These are phyloP conservation scores for Cynanchum wilfordii DNA, from an alignment of 257 asterid species.

Conservation along the genomic window DNA sequence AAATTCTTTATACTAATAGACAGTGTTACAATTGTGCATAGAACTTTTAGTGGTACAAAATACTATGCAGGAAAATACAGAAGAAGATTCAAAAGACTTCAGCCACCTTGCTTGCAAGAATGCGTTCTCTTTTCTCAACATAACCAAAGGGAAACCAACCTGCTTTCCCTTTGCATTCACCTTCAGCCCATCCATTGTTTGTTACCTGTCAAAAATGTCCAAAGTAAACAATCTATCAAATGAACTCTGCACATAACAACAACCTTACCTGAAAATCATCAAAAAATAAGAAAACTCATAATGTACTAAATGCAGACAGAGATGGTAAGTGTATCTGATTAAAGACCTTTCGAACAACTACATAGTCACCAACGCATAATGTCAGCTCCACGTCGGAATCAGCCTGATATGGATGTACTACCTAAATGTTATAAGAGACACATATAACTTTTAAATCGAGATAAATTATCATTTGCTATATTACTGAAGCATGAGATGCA, in stretches of 20 bases:
- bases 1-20: too few relatives aligned
- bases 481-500: not conserved
- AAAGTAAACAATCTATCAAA: not conserved
- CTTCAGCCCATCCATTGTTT: conserved; percentile 77
- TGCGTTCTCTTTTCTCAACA: conserved; percentile 58
- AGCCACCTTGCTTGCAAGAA: conserved; percentile 71
- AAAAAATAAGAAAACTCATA: not conserved
- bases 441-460: not conserved
- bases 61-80: not conserved
- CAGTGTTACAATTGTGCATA: too few relatives aligned
- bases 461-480: too few relatives aligned
- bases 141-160: conserved; percentile 70
- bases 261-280: not conserved
- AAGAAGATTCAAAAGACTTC: conserved; percentile 37
- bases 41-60: too few relatives aligned
- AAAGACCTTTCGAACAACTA: conserved; percentile 63
- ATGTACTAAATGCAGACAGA: not conserved
- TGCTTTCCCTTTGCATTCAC: conserved; percentile 73
- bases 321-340: not conserved
- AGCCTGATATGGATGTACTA: conserved; percentile 58
- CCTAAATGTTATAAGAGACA: conserved; percentile 30
- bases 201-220: conserved; percentile 37
- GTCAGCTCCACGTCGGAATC: conserved; percentile 65
- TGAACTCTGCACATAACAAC: conserved; percentile 1
- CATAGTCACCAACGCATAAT: conserved; percentile 57